Evolutionary conservation across 1,284 basidiomycete species (phyloP).

Genomic region (Tausonia pullulans): DNA sequence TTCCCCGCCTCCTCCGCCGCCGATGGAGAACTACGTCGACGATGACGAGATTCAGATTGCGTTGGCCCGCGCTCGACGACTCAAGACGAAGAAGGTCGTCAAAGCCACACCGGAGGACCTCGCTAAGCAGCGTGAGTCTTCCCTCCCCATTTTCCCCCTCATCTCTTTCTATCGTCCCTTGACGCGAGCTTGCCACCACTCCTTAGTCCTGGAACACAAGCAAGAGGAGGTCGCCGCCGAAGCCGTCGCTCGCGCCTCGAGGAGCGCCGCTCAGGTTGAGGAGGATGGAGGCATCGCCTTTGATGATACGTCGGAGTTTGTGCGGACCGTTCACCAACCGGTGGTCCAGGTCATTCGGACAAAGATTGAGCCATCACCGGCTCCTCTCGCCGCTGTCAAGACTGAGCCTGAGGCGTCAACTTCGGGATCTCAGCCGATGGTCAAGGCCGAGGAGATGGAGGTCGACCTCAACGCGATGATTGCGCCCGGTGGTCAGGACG

Average conservation of each 20-base stretch:
- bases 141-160: not conserved
- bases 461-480: slow-evolving; percentile 33
- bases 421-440: slow-evolving; percentile 25
- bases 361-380: slow-evolving; percentile 20
- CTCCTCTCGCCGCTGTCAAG: slow-evolving; percentile 39
- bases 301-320: slow-evolving; percentile 95
- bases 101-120: slow-evolving; percentile 76
- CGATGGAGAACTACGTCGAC: slow-evolving; percentile 81
- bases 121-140: slow-evolving; percentile 53
- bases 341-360: slow-evolving; percentile 30
- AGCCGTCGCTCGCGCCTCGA: slow-evolving; percentile 35
- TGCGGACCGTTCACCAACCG: slow-evolving; percentile 59
- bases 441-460: slow-evolving; percentile 32
- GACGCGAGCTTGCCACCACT: not conserved
- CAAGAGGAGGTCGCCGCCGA: slow-evolving; percentile 38
- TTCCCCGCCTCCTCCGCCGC: slow-evolving; percentile 35
- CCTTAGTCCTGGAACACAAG: slow-evolving; percentile 51
- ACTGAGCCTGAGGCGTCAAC: slow-evolving; percentile 31
- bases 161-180: not conserved
- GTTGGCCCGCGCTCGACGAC: slow-evolving; percentile 70
- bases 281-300: slow-evolving; percentile 62
- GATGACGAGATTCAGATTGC: slow-evolving; percentile 96
- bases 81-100: slow-evolving; percentile 64
- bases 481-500: slow-evolving; percentile 35
- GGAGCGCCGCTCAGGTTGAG: slow-evolving; percentile 40